These are phyloP conservation scores for Marasmius oreades DNA, from an alignment of 1,284 basidiomycete genomes.

Conservation along the genomic window DNA sequence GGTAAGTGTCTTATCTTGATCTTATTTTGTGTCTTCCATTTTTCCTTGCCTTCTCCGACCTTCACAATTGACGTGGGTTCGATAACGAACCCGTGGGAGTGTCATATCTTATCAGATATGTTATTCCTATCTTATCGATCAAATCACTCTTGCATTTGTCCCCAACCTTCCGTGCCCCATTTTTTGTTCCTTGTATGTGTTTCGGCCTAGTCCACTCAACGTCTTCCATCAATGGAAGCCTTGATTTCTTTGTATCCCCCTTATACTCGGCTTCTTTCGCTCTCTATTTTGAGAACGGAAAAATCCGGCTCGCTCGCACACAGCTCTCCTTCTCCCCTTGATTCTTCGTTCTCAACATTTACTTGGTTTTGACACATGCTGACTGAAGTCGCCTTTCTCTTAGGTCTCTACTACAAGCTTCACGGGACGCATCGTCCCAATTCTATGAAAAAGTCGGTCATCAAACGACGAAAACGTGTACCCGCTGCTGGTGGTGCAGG, in stretches of 20 bases:
- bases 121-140: conserved; percentile 17
- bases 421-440: conserved; percentile 97
- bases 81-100: conserved; percentile 11
- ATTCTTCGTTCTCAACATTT: conserved; percentile 4
- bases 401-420: conserved; percentile 96
- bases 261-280: neutral
- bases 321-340: conserved; percentile 4
- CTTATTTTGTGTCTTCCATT: neutral
- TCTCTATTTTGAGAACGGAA: neutral
- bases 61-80: neutral
- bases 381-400: conserved; percentile 12
- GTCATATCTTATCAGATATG: conserved; percentile 20
- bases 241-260: neutral
- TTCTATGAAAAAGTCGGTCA: conserved; percentile 98
- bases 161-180: neutral
- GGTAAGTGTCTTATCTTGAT: conserved; percentile 53
- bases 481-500: conserved; percentile 55
- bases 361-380: conserved; percentile 10
- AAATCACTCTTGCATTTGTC: conserved; percentile 9
- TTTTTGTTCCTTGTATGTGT: neutral
- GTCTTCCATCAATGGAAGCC: neutral
- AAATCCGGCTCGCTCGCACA: neutral
- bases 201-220: neutral
- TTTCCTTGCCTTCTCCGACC: neutral
- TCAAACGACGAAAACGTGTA: conserved; percentile 96